Percentiles rank a stretch among this genome's conserved stretches.
These are phyloP conservation scores for Chamaecyparis obtusa DNA, from an alignment of 75 land plant genomes.

Conservation along the genomic window DNA sequence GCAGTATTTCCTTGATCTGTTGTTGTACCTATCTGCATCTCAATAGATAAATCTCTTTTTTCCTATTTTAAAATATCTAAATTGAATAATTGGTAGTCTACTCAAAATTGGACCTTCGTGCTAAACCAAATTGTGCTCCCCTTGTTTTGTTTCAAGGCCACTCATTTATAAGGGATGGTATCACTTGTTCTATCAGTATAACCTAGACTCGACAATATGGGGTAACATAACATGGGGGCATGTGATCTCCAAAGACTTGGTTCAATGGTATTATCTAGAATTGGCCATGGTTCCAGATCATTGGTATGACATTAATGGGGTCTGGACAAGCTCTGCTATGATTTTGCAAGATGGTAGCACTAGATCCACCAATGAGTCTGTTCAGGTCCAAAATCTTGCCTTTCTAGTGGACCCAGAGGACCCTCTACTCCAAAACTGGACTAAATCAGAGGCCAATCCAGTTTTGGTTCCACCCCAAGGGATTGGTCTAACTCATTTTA, in stretches of 20 bases:
- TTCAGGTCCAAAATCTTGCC: conserved; percentile 75
- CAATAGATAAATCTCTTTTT: neutral
- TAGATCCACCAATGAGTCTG: conserved; percentile 63
- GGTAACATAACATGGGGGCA: conserved; percentile 93
- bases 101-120: neutral
- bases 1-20: neutral
- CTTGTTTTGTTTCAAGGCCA: conserved; percentile 40
- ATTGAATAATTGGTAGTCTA: neutral
- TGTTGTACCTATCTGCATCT: neutral
- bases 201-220: conserved; percentile 67
- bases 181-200: conserved; percentile 90
- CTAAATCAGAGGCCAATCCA: conserved; percentile 59
- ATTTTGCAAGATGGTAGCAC: conserved; percentile 62
- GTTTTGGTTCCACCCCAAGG: conserved; percentile 70
- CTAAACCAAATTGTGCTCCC: neutral
- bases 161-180: conserved; percentile 81
- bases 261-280: conserved; percentile 75
- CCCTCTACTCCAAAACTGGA: conserved; percentile 65
- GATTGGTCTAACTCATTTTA: conserved; percentile 51
- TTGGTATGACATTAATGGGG: conserved; percentile 83
- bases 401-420: conserved; percentile 56
- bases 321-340: conserved; percentile 89
- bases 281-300: conserved; percentile 72
- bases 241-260: conserved; percentile 70
- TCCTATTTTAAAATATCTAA: neutral